Percentiles rank a stretch among this genome's conserved stretches.
phyloP scores from a whole-genome alignment of 2,329 filamentous ascomycete species.

The Aspergillus sp. region DNA sequence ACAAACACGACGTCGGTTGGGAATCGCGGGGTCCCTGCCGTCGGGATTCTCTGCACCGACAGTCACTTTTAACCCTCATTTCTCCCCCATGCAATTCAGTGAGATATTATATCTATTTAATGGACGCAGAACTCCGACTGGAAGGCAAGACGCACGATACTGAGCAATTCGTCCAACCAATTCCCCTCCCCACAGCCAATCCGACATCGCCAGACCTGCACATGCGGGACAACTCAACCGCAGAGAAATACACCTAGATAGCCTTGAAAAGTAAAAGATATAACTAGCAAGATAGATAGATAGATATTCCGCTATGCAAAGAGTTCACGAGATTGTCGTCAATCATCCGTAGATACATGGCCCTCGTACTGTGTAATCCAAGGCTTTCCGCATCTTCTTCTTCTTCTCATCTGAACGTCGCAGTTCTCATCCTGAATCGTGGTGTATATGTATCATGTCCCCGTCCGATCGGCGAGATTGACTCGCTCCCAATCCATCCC shows the following conservation, averaged over 20 bases:
- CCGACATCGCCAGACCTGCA: background rate
- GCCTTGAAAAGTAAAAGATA: background rate
- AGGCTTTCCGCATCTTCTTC: constrained; percentile 8
- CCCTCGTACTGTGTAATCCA: constrained; percentile 16
- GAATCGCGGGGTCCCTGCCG: constrained; percentile 12
- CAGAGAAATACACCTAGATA: no score
- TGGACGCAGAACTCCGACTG: background rate
- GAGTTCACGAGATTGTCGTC: constrained; percentile 19
- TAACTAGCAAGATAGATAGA: background rate
- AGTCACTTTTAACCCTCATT: background rate
- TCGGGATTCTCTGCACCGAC: background rate
- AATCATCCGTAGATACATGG: constrained; percentile 20
- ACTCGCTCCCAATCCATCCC: constrained; percentile 24
- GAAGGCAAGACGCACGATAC: background rate
- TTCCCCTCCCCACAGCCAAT: background rate
- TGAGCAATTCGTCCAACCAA: background rate
- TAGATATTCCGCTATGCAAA: constrained; percentile 28
- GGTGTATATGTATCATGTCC: background rate
- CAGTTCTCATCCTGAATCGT: background rate
- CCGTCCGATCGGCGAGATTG: constrained; percentile 14
- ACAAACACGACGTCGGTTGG: background rate
- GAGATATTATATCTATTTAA: background rate
- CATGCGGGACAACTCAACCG: background rate
- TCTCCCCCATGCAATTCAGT: background rate
- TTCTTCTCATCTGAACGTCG: constrained; percentile 1